Evolutionary conservation across 345 rosid species (phyloP).

Genomic region (Heritiera littoralis): DNA sequence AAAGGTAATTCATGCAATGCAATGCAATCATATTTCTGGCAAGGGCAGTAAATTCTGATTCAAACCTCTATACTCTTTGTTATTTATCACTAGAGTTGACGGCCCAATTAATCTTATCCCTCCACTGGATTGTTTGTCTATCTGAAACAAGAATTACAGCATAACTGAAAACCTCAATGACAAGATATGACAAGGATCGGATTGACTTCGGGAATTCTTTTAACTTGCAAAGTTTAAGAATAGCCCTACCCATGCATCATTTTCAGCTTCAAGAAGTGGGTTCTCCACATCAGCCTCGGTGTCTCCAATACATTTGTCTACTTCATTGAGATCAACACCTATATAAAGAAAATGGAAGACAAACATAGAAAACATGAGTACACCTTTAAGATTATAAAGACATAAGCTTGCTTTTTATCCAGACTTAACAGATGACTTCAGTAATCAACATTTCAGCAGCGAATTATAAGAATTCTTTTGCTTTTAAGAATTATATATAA

Average conservation of each 20-base stretch:
- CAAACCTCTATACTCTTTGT: constrained; percentile 88
- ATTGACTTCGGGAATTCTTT: neutral
- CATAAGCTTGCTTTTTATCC: neutral
- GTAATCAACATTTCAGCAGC: neutral
- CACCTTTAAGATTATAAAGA: constrained; percentile 15
- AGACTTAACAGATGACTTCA: neutral
- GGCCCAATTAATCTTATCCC: constrained; percentile 73
- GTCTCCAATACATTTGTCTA: constrained; percentile 78
- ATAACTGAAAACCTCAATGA: constrained; percentile 10
- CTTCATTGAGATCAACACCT: constrained; percentile 75
- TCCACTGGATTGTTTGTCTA: constrained; percentile 89
- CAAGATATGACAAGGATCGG: neutral
- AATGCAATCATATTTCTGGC: neutral
- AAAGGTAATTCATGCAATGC: neutral
- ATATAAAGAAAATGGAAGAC: constrained; percentile 13
- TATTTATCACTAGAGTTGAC: constrained; percentile 91
- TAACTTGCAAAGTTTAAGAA: neutral
- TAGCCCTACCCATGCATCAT: constrained; percentile 68
- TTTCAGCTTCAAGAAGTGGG: constrained; percentile 73
- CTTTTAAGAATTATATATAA: neutral
- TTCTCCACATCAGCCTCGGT: constrained; percentile 69
- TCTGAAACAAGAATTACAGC: constrained; percentile 45
- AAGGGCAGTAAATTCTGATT: neutral
- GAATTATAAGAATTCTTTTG: neutral
- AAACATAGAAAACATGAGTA: constrained; percentile 7